These are phyloP conservation scores for Blastomyces emzantsi DNA, from an alignment of 2,329 filamentous ascomycete species.

Conservation along the genomic window DNA sequence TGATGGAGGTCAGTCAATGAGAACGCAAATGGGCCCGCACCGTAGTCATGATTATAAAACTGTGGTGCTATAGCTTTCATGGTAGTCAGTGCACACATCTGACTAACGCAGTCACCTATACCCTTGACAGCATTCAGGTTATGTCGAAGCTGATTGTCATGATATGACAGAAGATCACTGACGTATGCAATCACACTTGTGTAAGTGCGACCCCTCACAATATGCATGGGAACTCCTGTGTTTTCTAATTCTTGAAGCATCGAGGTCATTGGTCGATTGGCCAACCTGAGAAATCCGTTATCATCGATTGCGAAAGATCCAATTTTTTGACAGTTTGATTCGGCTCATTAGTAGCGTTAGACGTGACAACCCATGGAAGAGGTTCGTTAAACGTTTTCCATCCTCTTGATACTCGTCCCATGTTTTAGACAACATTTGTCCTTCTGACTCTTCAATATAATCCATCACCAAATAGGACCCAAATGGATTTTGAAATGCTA, in stretches of 20 bases:
- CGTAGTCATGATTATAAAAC: conserved; percentile 23
- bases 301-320: conserved; percentile 20
- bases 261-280: conserved; percentile 20
- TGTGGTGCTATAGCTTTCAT: conserved; percentile 22
- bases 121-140: conserved; percentile 20
- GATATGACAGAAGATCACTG: conserved; percentile 18
- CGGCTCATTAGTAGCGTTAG: conserved; percentile 14
- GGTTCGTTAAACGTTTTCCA: conserved; percentile 13
- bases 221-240: conserved; percentile 20
- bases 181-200: conserved; percentile 21
- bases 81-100: conserved; percentile 16
- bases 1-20: conserved; percentile 26
- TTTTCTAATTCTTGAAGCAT: conserved; percentile 20
- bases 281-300: conserved; percentile 16
- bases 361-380: conserved; percentile 15
- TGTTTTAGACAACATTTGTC: conserved; percentile 17
- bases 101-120: conserved; percentile 10
- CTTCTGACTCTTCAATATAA: conserved; percentile 15
- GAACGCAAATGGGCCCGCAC: conserved; percentile 27
- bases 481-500: conserved; percentile 5
- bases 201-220: conserved; percentile 19
- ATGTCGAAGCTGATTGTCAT: conserved; percentile 20
- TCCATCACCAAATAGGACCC: conserved; percentile 16
- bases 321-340: conserved; percentile 16
- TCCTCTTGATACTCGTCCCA: conserved; percentile 11